Percentiles rank a stretch among this genome's conserved stretches.
Conservation (phyloP, 2,329 filamentous ascomycete genomes). For the Nectriaceae sp. region DNA sequence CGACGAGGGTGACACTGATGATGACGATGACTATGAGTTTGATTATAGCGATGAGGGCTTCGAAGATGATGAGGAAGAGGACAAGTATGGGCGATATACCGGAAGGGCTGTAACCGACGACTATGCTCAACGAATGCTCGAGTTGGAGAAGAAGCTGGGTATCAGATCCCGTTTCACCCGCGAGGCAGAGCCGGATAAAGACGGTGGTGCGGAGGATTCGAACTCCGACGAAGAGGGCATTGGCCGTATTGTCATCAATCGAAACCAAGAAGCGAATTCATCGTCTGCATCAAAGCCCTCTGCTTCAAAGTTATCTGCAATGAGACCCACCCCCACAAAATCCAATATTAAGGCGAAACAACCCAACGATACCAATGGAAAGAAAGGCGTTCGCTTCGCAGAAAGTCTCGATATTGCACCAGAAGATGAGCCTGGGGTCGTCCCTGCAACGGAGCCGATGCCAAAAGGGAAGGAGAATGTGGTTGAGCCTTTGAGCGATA, state of each 20-base stretch:
- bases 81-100: constrained; percentile 72
- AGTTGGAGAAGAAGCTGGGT: constrained; percentile 76
- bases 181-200: constrained; percentile 47
- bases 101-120: constrained; percentile 68
- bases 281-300: constrained; percentile 12
- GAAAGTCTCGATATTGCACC: constrained; percentile 70
- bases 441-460: constrained; percentile 12
- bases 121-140: constrained; percentile 81
- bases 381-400: constrained; percentile 83
- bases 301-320: constrained; percentile 2
- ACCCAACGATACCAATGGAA: constrained; percentile 28
- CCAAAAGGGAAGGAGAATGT: constrained; percentile 31
- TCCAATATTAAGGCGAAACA: constrained; percentile 37
- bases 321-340: constrained; percentile 30
- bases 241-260: constrained; percentile 55
- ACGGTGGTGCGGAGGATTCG: constrained; percentile 37
- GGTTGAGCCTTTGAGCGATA: constrained; percentile 53
- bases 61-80: constrained; percentile 53
- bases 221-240: constrained; percentile 49
- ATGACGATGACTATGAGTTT: constrained; percentile 58
- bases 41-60: constrained; percentile 55
- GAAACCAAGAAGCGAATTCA: constrained; percentile 17
- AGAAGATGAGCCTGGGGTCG: constrained; percentile 26
- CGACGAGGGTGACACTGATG: constrained; percentile 62
- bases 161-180: constrained; percentile 56